A percentile compares a stretch with the other conserved stretches of the same genome.
Evolutionary conservation across 176 grass and related monocot genomes (phyloP).

Genomic region (Aegilops umbellulata): DNA sequence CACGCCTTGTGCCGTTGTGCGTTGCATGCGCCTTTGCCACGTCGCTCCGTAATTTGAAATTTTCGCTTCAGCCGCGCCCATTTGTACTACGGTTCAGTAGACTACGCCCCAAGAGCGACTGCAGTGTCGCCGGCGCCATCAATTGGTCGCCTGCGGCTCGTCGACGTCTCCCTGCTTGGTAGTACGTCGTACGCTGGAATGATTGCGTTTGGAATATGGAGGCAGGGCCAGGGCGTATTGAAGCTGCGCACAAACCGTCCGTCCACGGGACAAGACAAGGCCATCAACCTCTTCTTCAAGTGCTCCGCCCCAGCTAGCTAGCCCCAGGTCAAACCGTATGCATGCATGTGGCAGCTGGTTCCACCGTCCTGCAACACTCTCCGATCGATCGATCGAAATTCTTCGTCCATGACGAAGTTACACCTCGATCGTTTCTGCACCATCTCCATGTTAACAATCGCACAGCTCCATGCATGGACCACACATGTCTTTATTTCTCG

Average conservation of each 20-base stretch:
- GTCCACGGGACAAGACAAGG: background rate
- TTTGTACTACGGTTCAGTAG: background rate
- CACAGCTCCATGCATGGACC: background rate
- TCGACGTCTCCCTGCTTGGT: too few species aligned
- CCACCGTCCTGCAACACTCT: too few species aligned
- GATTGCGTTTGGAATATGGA: background rate
- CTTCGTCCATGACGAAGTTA: too few species aligned
- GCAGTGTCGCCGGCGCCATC: background rate
- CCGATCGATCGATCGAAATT: too few species aligned
- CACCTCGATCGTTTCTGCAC: too few species aligned
- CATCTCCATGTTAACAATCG: too few species aligned
- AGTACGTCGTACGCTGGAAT: background rate
- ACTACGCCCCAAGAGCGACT: too few species aligned
- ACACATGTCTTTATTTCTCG: background rate
- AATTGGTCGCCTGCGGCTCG: background rate
- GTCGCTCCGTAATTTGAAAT: background rate
- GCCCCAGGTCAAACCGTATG: too few species aligned
- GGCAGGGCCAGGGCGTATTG: background rate
- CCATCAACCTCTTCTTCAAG: conserved; percentile 24
- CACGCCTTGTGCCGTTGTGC: background rate
- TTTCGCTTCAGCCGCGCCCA: background rate
- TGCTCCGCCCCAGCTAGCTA: too few species aligned
- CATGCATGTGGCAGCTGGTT: background rate
- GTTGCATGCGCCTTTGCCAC: too few species aligned
- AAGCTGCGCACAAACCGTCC: background rate